Evolutionary conservation across 305 asterid genomes (phyloP).

Genomic region (Fraxinus nigra): DNA sequence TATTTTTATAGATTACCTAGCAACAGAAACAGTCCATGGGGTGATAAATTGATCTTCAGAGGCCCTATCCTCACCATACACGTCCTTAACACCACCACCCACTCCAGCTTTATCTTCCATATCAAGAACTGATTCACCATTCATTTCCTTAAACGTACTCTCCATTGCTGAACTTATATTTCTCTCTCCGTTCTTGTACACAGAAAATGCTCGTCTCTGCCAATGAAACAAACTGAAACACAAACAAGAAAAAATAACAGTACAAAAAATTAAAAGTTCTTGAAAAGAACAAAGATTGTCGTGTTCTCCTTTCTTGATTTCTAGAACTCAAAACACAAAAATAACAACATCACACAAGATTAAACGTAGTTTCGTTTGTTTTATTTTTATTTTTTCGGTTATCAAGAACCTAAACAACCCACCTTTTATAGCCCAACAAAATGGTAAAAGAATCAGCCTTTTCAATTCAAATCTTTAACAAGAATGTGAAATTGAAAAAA

Average conservation of each 20-base stretch:
- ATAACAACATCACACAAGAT: constrained; percentile 11
- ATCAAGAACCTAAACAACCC: constrained; percentile 26
- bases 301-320: background rate
- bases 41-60: constrained; percentile 72
- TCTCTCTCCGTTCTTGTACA: constrained; percentile 30
- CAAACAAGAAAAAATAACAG: constrained; percentile 13
- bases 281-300: background rate
- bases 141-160: constrained; percentile 58
- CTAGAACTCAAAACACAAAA: background rate
- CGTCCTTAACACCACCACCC: constrained; percentile 75
- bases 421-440: constrained; percentile 24
- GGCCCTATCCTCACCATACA: constrained; percentile 83
- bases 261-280: constrained; percentile 14
- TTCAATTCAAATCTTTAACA: background rate
- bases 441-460: constrained; percentile 23
- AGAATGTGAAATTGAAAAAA: constrained; percentile 10
- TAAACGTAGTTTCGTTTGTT: background rate
- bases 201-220: constrained; percentile 50
- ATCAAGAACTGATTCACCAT: constrained; percentile 68
- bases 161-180: constrained; percentile 46
- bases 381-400: background rate
- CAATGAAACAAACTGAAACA: constrained; percentile 40
- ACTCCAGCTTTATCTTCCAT: constrained; percentile 59
- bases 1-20: constrained; percentile 49
- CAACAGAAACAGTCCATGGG: constrained; percentile 78